Evolutionary conservation across 2,329 filamentous ascomycete genomes (phyloP), one percentile per base, ranked within the genome.

Genomic region (Drechslera avenae): DNA sequence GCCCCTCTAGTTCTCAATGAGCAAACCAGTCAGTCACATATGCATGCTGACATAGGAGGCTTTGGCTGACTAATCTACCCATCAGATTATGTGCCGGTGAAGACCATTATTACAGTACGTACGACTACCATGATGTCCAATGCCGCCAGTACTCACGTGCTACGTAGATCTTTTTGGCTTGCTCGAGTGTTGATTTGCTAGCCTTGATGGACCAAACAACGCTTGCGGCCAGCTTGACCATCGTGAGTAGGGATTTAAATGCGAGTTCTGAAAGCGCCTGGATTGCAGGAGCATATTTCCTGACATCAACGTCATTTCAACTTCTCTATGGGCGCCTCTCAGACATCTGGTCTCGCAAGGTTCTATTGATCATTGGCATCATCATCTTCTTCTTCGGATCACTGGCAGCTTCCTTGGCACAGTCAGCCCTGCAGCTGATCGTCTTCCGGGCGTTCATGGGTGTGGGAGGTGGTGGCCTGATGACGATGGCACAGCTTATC

Each of bases 251-350:
- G n/a, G 73, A 74, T 19, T 55, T 76, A 0, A 57, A 72, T 64
- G 68, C 75, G 60, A 46, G 66, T 46, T 74, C 73, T 12, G 79
- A 80, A 4, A 85, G 85, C 44, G 76, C 80, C 0, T 84, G 81
- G 82, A 78, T 79, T 3, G 80, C 80, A 4, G 82, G 80, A 1
- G 78, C 80, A 2, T 78, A 78, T 9, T 72, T 85, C 34, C 78
- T 85, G 30, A 81, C 81, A 21, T 83, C 82, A 50, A 87, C 85
- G 0, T 81, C 83, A 26, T 88, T 87, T 55, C 84, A 86, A 57
- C 81, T 86, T 50, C 76, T 88, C 0, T 87, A 87, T 63, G 85
- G 85, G 9, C 78, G 83, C 3, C 64, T 86, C 2, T 85, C 83
- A 0, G 83, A 87, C 66, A 83, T 86, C 2, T 79, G 86, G 52